Evolutionary conservation across 2,329 filamentous ascomycete genomes (phyloP).

Genomic region (Fusarium siculi): DNA sequence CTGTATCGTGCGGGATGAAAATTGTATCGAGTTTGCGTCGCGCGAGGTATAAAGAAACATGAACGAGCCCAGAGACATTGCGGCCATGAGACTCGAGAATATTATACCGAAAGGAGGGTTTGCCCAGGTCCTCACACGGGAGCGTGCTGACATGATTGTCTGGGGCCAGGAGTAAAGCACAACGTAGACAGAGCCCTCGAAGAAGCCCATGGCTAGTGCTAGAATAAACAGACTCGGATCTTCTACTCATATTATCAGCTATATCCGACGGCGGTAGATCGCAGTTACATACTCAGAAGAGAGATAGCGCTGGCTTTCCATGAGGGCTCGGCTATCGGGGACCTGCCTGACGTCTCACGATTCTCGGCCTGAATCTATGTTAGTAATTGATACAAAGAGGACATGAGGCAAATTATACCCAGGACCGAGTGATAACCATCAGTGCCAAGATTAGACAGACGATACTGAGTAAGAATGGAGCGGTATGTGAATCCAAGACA

Average conservation of each 20-base stretch:
- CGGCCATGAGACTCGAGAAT: not conserved
- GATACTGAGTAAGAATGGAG: not conserved
- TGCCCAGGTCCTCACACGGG: not conserved
- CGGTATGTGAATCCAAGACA: not conserved
- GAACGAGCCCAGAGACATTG: not conserved
- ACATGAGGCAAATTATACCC: not conserved
- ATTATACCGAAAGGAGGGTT: not conserved
- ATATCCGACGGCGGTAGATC: fast-evolving
- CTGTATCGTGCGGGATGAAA: not conserved
- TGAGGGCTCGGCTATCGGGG: fast-evolving
- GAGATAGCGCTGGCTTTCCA: fast-evolving
- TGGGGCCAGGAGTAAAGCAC: not conserved
- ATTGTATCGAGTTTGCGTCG: not conserved
- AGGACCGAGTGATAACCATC: not conserved
- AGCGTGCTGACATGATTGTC: not conserved
- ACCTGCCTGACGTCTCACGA: fast-evolving
- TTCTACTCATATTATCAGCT: not conserved
- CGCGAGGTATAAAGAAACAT: not conserved
- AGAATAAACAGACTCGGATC: not conserved
- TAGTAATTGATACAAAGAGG: fast-evolving
- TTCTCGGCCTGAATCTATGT: not conserved
- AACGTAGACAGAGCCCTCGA: not conserved
- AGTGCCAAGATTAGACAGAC: not conserved
- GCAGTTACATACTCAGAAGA: not conserved
- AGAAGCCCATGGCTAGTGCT: not conserved